Conservation (phyloP, 148 eudicot genomes). For the Chenopodium album region DNA sequence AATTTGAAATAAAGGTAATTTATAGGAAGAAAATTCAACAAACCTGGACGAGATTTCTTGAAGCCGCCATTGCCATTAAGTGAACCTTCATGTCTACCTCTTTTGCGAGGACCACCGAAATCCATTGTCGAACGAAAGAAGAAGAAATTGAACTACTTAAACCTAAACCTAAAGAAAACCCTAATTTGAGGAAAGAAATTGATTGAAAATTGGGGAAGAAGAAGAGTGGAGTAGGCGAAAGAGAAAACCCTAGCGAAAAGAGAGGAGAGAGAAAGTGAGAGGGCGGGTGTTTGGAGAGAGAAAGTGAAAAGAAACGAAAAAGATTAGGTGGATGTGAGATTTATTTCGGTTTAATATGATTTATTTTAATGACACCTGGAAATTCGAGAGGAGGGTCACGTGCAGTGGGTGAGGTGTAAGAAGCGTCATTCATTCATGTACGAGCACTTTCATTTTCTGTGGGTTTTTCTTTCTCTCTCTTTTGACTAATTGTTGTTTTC, state of each 20-base stretch:
- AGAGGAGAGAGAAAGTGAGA: neutral
- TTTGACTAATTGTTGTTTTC: no score
- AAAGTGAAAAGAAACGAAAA: constrained; percentile 1
- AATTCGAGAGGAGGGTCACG: neutral
- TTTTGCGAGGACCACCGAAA: constrained; percentile 57
- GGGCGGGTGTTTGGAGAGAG: constrained; percentile 3
- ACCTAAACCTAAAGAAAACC: neutral
- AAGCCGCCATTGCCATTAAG: constrained; percentile 56
- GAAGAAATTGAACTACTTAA: neutral
- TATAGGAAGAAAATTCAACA: neutral
- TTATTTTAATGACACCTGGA: constrained; percentile 22
- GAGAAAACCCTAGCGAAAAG: constrained; percentile 15
- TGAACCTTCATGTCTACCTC: constrained; percentile 43
- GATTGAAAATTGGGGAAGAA: neutral
- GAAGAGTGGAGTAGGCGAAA: constrained; percentile 1
- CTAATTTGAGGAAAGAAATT: neutral
- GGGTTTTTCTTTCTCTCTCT: no score
- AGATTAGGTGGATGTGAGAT: constrained; percentile 19
- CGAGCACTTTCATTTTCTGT: no score
- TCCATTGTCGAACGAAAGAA: constrained; percentile 39
- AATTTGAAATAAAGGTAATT: neutral
- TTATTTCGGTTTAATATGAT: constrained; percentile 27
- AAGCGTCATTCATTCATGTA: no score
- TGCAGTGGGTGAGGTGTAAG: constrained; percentile 1
- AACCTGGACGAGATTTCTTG: constrained; percentile 69